Conservation (phyloP, 2,329 filamentous ascomycete genomes). For the Ophiostoma triangulosporum region DNA sequence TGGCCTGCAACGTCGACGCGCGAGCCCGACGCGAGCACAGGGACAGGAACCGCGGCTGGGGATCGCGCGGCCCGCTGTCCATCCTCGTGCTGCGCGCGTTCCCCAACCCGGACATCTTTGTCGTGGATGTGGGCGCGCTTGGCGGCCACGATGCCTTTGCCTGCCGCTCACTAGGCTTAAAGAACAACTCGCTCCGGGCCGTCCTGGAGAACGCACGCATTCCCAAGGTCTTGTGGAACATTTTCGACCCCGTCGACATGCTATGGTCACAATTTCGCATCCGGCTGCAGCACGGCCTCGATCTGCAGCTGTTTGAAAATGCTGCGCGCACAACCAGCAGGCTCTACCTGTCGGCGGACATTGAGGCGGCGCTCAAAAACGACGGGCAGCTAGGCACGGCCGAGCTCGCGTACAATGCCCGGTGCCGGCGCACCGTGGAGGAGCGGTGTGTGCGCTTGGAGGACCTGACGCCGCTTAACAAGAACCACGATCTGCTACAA, state of each 20-base stretch:
- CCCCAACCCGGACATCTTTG: background rate
- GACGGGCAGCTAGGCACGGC: background rate
- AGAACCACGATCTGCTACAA: slow-evolving; percentile 17
- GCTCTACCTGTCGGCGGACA: background rate
- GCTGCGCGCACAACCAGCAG: slow-evolving; percentile 14
- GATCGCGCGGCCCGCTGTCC: slow-evolving; percentile 14
- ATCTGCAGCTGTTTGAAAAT: slow-evolving; percentile 21
- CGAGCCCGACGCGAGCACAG: background rate
- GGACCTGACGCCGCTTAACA: slow-evolving; percentile 27
- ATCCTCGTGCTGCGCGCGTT: slow-evolving; percentile 13
- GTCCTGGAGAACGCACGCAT: slow-evolving; percentile 13
- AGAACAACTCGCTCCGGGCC: slow-evolving; percentile 9
- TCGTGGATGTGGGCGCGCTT: slow-evolving; percentile 17
- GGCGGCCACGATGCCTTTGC: slow-evolving; percentile 13
- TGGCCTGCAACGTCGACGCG: slow-evolving; percentile 15
- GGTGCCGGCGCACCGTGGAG: slow-evolving; percentile 14
- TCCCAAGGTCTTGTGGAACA: slow-evolving; percentile 18
- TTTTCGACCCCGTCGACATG: slow-evolving; percentile 18
- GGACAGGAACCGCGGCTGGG: background rate
- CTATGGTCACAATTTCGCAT: slow-evolving; percentile 16
- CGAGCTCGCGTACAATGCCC: slow-evolving; percentile 21
- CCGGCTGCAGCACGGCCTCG: slow-evolving; percentile 15
- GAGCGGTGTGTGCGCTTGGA: slow-evolving; percentile 30
- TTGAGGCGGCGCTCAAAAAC: slow-evolving; percentile 9
- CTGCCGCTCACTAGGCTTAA: background rate